Base-by-base conservation (phyloP, 2,329 filamentous ascomycete species). In the Trichoderma endophyticum region DNA sequence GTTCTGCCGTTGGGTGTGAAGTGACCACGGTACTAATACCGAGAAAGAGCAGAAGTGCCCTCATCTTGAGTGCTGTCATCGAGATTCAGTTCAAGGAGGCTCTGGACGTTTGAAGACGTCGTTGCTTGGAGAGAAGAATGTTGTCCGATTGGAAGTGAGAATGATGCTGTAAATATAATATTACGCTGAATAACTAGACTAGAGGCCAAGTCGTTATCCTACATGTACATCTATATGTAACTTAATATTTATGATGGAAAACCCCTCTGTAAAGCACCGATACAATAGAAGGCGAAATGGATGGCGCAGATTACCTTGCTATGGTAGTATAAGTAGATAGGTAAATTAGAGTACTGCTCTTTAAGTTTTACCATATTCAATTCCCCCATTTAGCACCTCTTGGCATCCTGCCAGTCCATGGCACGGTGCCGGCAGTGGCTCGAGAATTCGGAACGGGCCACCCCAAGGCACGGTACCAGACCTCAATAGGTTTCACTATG, bases 1-100 rank as follows among this genome's bases (percentile, higher is more conserved):
- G 63, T 11, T 73, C 60, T 60, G 77, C 76, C 4, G 79, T 73
- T 3, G 64, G 70, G 18, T 59, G 60, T 21, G 63, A 60, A 8
- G 26, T 15, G 30, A 39, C 63, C 28, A 74, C 14, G 43, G 28
- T 28, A 6, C 26, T 7, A 26, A 66, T 54, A n/a, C 24, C 63
- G 15, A 67, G 5, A 0, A 68, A 28, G 6, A 72, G 57, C 4
- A 72, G 7, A 30, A 6, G 24, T 21, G 32, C 59, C 21, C 48
- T 67, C 54, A 72, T 59, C 5, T 15, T 72, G 11, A 24, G 30
- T 21, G 21, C 18, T 32, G 11, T 24, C 43, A 26, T 14, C 4
- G 28, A 32, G 5, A 9, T 43, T 32, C 7, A 5, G 30, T 39
- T 26, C 15, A 14, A 59, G 18, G 24, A 43, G 39, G 7, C 39